Conservation (phyloP, 2,329 filamentous ascomycete species). For the Ceratocystis huliohia region DNA sequence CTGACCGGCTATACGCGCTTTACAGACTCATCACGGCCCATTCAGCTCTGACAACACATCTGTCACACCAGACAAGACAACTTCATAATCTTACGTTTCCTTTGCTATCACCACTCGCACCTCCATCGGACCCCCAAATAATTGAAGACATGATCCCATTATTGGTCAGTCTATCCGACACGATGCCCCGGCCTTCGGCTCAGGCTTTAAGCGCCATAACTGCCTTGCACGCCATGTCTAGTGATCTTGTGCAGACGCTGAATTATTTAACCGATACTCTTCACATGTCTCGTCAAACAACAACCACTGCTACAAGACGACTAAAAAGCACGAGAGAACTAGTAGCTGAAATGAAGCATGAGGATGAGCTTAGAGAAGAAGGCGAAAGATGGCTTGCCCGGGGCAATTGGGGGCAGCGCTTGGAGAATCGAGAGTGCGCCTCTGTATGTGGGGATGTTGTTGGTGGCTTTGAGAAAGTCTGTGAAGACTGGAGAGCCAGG, state of each 20-base stretch:
- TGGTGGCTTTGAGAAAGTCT: conserved; percentile 82
- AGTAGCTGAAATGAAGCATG: conserved; percentile 69
- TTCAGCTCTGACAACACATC: conserved; percentile 59
- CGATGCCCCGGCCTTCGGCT: conserved; percentile 53
- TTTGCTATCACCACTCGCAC: conserved; percentile 54
- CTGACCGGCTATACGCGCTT: conserved; percentile 6
- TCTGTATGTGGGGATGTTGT: conserved; percentile 77
- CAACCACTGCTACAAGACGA: conserved; percentile 64
- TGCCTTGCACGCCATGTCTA: conserved; percentile 55
- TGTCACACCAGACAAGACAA: conserved; percentile 61
- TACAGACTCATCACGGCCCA: conserved; percentile 63
- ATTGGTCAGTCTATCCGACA: conserved; percentile 49
- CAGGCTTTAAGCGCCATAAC: conserved; percentile 53
- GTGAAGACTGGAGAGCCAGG: conserved; percentile 68
- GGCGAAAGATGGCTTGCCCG: conserved; percentile 69
- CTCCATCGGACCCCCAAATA: conserved; percentile 48
- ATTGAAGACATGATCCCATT: conserved; percentile 59
- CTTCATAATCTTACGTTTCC: conserved; percentile 61
- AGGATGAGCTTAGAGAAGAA: conserved; percentile 71
- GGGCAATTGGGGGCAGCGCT: conserved; percentile 69
- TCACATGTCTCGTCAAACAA: conserved; percentile 86
- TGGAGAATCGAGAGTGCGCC: conserved; percentile 68
- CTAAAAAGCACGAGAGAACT: conserved; percentile 73
- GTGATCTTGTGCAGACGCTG: conserved; percentile 64
- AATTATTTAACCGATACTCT: conserved; percentile 81